Percentiles rank a stretch among this genome's conserved stretches.
phyloP scores from a whole-genome alignment of 139 green algal genomes.

The Desmodesmus armatus region DNA sequence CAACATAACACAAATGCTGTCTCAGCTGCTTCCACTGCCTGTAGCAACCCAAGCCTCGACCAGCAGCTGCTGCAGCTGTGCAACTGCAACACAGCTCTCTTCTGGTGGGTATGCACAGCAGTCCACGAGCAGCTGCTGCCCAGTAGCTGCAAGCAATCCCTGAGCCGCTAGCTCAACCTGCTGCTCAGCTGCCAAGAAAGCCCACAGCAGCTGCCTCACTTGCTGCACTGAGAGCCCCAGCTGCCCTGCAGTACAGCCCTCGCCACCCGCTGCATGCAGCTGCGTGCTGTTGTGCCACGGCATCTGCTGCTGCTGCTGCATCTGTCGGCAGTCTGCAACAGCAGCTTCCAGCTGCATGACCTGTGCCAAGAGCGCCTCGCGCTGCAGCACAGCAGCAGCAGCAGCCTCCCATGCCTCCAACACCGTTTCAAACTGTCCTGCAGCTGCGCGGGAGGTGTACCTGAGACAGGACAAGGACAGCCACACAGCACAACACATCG shows the following conservation, averaged over 20 bases:
- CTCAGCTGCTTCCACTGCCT: too few species aligned
- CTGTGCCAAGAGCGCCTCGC: conserved; percentile 19
- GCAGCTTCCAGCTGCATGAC: conserved; percentile 14
- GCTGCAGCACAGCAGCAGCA: conserved; percentile 37
- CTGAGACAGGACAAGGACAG: conserved; percentile 2
- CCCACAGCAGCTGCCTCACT: conserved; percentile 37
- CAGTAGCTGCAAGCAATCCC: background rate
- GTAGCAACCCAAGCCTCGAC: conserved; percentile 26
- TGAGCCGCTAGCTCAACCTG: conserved; percentile 4
- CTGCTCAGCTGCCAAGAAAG: conserved; percentile 8
- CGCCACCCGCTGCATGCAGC: background rate
- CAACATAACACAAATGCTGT: too few species aligned
- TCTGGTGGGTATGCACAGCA: background rate
- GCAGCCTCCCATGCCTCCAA: conserved; percentile 30
- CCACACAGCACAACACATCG: background rate
- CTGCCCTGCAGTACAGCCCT: conserved; percentile 3
- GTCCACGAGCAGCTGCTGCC: background rate
- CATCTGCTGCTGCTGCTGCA: conserved; percentile 3
- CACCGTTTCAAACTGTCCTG: conserved; percentile 3
- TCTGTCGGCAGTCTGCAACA: background rate
- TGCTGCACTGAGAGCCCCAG: conserved; percentile 2
- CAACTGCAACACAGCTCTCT: background rate
- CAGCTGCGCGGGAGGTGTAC: conserved; percentile 38
- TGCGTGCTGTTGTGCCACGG: background rate
- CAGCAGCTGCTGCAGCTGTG: conserved; percentile 20